Evolutionary conservation across 2,329 filamentous ascomycete genomes (phyloP).

Genomic region (Fusarium chuoi): DNA sequence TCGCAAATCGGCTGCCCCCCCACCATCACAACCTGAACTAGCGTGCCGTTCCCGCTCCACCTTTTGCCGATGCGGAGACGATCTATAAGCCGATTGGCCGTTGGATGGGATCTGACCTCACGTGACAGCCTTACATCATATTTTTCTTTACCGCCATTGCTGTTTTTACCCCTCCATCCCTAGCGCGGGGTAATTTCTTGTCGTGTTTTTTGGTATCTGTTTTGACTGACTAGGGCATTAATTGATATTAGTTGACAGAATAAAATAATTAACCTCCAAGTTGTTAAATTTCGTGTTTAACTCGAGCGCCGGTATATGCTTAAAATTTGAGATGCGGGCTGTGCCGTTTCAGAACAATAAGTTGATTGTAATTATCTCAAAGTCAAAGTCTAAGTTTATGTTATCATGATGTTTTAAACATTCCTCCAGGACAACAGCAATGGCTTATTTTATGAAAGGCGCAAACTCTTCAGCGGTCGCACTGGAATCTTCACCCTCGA

Average conservation of each 20-base stretch:
- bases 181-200: conserved; percentile 34
- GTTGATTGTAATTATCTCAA: background rate
- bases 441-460: background rate
- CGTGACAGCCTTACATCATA: conserved; percentile 38
- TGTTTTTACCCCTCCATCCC: conserved; percentile 36
- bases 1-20: conserved; percentile 23
- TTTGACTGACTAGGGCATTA: background rate
- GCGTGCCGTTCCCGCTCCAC: conserved; percentile 38
- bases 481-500: background rate
- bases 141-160: conserved; percentile 14
- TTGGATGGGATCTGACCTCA: background rate
- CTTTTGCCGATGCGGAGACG: conserved; percentile 30
- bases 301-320: background rate
- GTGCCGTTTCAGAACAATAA: background rate
- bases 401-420: background rate
- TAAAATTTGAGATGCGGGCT: background rate
- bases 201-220: background rate
- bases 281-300: background rate
- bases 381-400: background rate
- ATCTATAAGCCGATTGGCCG: conserved; percentile 34
- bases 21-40: conserved; percentile 25
- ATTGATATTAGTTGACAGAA: conserved; percentile 13
- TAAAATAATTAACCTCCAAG: background rate
- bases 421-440: background rate
- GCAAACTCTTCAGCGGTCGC: background rate